Percentiles rank a stretch among this genome's conserved stretches.
phyloP scores from a whole-genome alignment of 305 asterid species.

The Solanum hybrid region DNA sequence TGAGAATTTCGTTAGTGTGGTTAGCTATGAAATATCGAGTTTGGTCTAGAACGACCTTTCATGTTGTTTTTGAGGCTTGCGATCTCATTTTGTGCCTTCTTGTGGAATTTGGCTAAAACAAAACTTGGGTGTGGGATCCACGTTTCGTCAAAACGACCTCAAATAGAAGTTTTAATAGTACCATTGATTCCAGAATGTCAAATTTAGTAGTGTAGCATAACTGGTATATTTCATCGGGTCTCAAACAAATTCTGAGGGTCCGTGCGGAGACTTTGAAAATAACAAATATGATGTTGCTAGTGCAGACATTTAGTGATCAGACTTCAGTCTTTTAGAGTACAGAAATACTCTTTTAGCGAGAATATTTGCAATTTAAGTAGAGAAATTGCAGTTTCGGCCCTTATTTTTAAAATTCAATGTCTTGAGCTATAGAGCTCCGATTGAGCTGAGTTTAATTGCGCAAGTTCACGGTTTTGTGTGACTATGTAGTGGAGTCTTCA shows the following conservation, averaged over 20 bases:
- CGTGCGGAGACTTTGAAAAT: not conserved
- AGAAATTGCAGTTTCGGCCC: not conserved
- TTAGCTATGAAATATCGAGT: not conserved
- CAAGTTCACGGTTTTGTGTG: not conserved
- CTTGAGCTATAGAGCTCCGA: not conserved
- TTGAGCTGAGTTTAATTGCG: not conserved
- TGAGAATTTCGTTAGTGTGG: not conserved
- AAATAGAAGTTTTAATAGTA: not conserved
- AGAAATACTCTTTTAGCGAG: not conserved
- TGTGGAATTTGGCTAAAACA: not conserved
- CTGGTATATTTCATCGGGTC: not conserved
- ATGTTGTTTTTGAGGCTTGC: not conserved
- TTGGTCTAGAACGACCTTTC: not conserved
- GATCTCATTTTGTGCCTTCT: not conserved
- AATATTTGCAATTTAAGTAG: no score
- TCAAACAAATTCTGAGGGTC: not conserved
- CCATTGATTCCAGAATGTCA: no score
- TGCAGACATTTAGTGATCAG: not conserved
- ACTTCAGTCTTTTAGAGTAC: no score
- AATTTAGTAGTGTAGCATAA: not conserved
- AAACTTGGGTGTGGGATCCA: not conserved
- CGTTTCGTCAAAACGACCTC: not conserved
- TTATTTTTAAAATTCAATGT: no score
- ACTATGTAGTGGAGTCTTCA: not conserved
- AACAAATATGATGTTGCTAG: not conserved